These are phyloP conservation scores for Linaria vulgaris DNA, from an alignment of 257 asterid genomes.

Conservation along the genomic window DNA sequence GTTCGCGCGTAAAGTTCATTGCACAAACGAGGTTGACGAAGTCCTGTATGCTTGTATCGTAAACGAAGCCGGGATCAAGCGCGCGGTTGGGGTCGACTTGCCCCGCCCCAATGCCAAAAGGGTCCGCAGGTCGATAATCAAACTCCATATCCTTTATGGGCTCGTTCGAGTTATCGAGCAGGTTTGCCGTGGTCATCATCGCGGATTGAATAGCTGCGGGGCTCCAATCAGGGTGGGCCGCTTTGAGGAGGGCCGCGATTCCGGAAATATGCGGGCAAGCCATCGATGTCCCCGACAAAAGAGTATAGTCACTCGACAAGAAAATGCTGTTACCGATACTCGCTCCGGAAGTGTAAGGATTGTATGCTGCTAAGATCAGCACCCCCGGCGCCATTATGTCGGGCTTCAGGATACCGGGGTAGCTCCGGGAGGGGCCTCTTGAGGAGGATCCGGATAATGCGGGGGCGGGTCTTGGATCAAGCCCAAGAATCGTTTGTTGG, in stretches of 20 bases:
- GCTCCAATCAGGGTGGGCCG: background rate
- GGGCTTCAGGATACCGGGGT: background rate
- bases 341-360: background rate
- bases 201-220: background rate
- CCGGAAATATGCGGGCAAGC: background rate
- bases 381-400: conserved; percentile 1
- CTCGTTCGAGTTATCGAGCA: conserved; percentile 10
- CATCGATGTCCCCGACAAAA: background rate
- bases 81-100: conserved; percentile 35
- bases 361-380: background rate
- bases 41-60: conserved; percentile 11
- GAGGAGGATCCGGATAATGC: background rate
- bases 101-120: conserved; percentile 35
- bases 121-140: conserved; percentile 22
- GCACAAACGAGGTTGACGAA: conserved; percentile 13
- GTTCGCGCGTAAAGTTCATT: conserved; percentile 17
- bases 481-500: background rate
- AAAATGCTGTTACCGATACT: background rate
- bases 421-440: background rate
- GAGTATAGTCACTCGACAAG: background rate
- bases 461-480: background rate
- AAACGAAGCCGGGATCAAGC: conserved; percentile 15
- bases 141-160: conserved; percentile 24
- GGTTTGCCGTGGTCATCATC: background rate
- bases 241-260: background rate